Evolutionary conservation across 2,329 filamentous ascomycete species (phyloP).

Genomic region (Phyllosticta citribraziliensis): DNA sequence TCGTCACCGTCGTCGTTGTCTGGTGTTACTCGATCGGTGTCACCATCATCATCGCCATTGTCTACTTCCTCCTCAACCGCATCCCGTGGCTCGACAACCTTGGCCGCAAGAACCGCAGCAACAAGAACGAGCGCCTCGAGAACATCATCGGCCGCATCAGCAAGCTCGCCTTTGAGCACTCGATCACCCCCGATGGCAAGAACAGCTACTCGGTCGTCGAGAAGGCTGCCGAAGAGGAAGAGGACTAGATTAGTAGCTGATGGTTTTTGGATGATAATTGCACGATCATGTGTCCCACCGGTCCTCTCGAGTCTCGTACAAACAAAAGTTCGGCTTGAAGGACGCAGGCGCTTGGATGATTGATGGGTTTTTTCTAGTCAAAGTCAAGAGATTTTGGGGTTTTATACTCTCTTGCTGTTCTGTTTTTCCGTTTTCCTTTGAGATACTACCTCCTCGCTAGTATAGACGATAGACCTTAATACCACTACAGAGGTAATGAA

Average conservation of each 20-base stretch:
- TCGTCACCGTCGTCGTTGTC: conserved; percentile 55
- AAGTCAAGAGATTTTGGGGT: background rate
- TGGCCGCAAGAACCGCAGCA: conserved; percentile 51
- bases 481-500: background rate
- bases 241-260: conserved; percentile 28
- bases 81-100: conserved; percentile 51
- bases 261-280: background rate
- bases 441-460: background rate
- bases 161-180: conserved; percentile 54
- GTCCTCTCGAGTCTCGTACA: background rate
- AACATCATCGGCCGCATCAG: conserved; percentile 56
- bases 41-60: conserved; percentile 55
- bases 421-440: background rate
- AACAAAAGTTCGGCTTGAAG: background rate
- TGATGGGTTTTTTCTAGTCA: conserved; percentile 2
- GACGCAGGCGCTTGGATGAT: conserved; percentile 10
- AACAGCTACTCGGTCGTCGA: conserved; percentile 35
- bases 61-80: conserved; percentile 53
- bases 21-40: conserved; percentile 60
- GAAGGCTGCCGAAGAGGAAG: conserved; percentile 37
- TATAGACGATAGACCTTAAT: background rate
- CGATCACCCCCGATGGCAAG: conserved; percentile 39
- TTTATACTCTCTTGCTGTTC: background rate
- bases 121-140: conserved; percentile 55
- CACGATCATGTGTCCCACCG: background rate